A percentile compares a stretch with the other conserved stretches of the same genome.
Conservation (phyloP, 1,284 basidiomycete genomes). For the Cutaneotrichosporon cavernicola region DNA sequence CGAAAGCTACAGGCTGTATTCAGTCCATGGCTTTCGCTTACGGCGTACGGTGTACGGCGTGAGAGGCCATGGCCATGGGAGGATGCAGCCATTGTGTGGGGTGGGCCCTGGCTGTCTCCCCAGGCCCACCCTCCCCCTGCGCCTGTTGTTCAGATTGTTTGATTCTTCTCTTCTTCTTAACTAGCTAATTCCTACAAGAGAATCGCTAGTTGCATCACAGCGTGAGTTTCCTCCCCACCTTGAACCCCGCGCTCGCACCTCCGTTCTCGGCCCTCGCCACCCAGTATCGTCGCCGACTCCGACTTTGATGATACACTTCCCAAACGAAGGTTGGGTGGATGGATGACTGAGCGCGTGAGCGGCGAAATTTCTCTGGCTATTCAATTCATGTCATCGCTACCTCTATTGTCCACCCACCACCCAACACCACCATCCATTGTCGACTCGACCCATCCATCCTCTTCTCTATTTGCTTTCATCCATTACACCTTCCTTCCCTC, state of each 20-base stretch:
- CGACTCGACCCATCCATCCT: background rate
- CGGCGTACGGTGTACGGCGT: background rate
- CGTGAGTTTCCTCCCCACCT: conserved; percentile 12
- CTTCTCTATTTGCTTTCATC: conserved; percentile 4
- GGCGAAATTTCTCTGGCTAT: conserved; percentile 11
- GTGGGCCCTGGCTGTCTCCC: background rate
- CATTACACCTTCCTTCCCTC: background rate
- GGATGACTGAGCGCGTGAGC: conserved; percentile 4
- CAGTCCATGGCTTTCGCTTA: background rate
- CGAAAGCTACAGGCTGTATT: background rate
- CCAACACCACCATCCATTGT: background rate
- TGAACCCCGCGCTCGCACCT: background rate
- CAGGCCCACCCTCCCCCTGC: background rate
- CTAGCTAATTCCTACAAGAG: conserved; percentile 18
- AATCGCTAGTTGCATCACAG: conserved; percentile 24
- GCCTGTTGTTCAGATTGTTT: background rate
- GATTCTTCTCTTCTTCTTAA: conserved; percentile 16
- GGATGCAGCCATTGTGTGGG: background rate
- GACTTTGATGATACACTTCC: background rate
- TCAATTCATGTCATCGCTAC: background rate
- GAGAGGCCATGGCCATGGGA: background rate
- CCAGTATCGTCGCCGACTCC: background rate
- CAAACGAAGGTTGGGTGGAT: background rate
- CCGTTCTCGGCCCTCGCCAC: background rate
- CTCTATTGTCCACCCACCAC: conserved; percentile 2